Conservation (phyloP, 2,329 filamentous ascomycete species). For the Sclerotinia borealis region DNA sequence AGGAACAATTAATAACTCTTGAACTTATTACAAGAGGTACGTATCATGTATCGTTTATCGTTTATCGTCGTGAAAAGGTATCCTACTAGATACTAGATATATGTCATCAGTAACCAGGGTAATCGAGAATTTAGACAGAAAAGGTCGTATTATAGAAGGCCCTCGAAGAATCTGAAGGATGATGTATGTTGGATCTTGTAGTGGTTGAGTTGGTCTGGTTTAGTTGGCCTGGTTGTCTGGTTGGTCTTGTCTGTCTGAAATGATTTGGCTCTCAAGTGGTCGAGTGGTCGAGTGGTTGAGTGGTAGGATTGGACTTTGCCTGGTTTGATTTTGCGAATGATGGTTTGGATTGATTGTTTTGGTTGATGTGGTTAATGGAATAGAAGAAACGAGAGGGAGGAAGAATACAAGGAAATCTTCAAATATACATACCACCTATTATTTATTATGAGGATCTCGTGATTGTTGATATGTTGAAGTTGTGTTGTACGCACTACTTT, state of each 20-base stretch:
- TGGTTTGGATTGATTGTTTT: too few species aligned
- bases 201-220: background rate
- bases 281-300: too few species aligned
- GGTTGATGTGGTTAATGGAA: background rate
- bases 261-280: too few species aligned
- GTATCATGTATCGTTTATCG: too few species aligned
- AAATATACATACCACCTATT: background rate
- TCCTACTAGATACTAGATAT: background rate
- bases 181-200: background rate
- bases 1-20: background rate
- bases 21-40: background rate
- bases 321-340: too few species aligned
- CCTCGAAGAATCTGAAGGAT: background rate
- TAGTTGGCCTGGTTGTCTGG: too few species aligned
- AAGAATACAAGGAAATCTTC: background rate
- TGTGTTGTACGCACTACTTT: background rate
- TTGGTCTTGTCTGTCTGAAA: too few species aligned
- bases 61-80: background rate
- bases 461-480: background rate
- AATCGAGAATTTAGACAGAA: background rate
- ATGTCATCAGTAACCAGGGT: constrained; percentile 9
- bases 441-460: background rate
- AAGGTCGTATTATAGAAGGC: background rate
- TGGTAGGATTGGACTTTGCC: too few species aligned
- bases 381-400: background rate